A percentile compares a stretch with the other conserved stretches of the same genome.
Conservation (phyloP, 2,329 filamentous ascomycete genomes). For the Trichophaea hybrida region DNA sequence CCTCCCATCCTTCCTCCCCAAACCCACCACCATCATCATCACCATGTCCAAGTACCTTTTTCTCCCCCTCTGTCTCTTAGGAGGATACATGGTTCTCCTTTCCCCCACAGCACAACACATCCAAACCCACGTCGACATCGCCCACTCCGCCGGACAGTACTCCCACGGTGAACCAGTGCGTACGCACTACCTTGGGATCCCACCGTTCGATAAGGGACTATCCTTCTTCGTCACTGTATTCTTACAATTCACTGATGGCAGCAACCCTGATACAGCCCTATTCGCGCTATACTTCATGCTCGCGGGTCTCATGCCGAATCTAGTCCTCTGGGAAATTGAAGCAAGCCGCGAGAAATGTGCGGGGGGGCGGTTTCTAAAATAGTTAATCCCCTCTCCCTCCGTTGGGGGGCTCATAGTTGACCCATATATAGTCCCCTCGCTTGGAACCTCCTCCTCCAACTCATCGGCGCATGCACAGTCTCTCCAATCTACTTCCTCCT, state of each 20-base stretch:
- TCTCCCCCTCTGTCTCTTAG: neutral
- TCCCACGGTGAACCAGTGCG: neutral
- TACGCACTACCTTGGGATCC: neutral
- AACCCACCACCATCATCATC: no score
- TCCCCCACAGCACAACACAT: neutral
- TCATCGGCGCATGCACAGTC: neutral
- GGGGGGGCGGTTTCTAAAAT: neutral
- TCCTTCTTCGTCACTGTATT: neutral
- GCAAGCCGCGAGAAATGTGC: neutral
- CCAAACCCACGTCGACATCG: neutral
- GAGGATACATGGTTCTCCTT: neutral
- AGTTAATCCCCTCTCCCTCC: neutral
- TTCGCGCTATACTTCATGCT: neutral
- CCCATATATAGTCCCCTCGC: neutral
- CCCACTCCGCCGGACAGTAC: neutral
- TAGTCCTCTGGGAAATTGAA: neutral
- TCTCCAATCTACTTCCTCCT: neutral
- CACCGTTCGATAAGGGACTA: neutral
- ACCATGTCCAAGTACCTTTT: neutral
- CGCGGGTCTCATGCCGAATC: neutral
- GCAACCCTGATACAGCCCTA: neutral
- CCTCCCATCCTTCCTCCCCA: no score
- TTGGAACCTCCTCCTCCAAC: neutral
- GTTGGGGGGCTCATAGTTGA: neutral
- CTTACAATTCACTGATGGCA: neutral